Conservation (phyloP, 2,329 filamentous ascomycete genomes). For the Lecanicillium sp. region DNA sequence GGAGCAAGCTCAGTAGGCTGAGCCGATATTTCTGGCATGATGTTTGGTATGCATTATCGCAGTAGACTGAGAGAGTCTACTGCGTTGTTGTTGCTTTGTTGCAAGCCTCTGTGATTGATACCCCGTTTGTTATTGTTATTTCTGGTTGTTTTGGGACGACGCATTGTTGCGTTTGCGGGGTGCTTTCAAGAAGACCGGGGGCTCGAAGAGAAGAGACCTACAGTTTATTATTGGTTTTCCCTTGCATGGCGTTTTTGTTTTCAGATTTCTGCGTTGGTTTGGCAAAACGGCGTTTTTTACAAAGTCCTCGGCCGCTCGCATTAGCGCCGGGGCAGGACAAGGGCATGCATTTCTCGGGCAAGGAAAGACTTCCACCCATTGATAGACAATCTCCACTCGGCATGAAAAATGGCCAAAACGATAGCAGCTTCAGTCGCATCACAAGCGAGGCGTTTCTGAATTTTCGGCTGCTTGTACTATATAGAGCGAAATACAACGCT, state of each 20-base stretch:
- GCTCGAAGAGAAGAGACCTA: conserved; percentile 3
- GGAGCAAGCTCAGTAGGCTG: conserved; percentile 23
- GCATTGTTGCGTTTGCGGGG: conserved; percentile 1
- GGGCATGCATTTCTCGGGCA: not conserved
- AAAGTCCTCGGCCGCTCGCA: not conserved
- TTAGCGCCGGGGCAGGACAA: not conserved
- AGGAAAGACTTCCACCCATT: conserved; percentile 9
- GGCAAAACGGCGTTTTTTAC: not conserved
- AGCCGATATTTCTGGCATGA: not conserved
- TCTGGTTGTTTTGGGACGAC: conserved; percentile 7
- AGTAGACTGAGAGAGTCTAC: conserved; percentile 2
- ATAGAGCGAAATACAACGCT: conserved; percentile 5
- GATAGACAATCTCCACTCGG: conserved; percentile 46
- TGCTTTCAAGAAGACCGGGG: conserved; percentile 8
- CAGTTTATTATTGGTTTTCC: conserved; percentile 4
- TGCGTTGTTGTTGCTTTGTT: conserved; percentile 12
- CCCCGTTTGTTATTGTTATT: conserved; percentile 16
- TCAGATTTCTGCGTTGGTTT: conserved; percentile 8
- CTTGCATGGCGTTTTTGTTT: conserved; percentile 8
- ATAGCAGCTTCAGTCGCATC: conserved; percentile 6
- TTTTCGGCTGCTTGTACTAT: conserved; percentile 9
- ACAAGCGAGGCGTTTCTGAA: conserved; percentile 7
- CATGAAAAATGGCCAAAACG: conserved; percentile 23
- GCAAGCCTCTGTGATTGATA: conserved; percentile 20
- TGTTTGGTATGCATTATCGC: conserved; percentile 3